Evolutionary conservation across 768 basidiomycete genomes (phyloP).

Genomic region (Kwoniella sp.): DNA sequence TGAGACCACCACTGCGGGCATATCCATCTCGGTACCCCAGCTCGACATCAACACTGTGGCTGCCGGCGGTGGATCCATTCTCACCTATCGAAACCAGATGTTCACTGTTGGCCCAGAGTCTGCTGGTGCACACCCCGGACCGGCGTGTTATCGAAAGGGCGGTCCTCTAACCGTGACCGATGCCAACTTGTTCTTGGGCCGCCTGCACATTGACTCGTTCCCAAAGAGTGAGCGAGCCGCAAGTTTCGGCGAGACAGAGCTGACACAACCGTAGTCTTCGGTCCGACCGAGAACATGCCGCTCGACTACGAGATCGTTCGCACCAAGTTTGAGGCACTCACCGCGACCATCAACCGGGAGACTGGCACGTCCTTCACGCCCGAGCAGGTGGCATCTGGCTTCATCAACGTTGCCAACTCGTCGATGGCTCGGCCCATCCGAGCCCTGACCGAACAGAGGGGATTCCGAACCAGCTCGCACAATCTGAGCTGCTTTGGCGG

Average conservation of each 20-base stretch:
- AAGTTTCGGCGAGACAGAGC: background rate
- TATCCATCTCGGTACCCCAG: conserved; percentile 37
- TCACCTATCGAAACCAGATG: conserved; percentile 83
- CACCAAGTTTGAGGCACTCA: conserved; percentile 64
- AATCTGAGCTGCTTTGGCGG: conserved; percentile 51
- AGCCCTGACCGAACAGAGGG: conserved; percentile 79
- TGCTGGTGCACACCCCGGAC: conserved; percentile 89
- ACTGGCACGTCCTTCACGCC: conserved; percentile 58
- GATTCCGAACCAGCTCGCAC: conserved; percentile 75
- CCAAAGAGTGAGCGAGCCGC: conserved; percentile 56
- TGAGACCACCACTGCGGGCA: conserved; percentile 37
- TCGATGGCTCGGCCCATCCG: conserved; percentile 63
- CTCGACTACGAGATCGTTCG: conserved; percentile 70
- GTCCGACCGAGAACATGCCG: conserved; percentile 77
- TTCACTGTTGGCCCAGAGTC: conserved; percentile 91
- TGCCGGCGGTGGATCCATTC: conserved; percentile 86
- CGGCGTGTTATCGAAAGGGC: conserved; percentile 64
- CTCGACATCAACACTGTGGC: conserved; percentile 45
- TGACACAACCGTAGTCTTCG: conserved; percentile 61
- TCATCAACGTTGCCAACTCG: conserved; percentile 93
- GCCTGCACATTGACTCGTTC: conserved; percentile 55
- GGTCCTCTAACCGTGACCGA: conserved; percentile 61
- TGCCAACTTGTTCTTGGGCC: conserved; percentile 40
- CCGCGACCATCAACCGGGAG: conserved; percentile 65
- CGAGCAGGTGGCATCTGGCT: conserved; percentile 88